Base-by-base conservation (phyloP, 1,284 basidiomycete genomes). In the Apiotrichum domesticum region DNA sequence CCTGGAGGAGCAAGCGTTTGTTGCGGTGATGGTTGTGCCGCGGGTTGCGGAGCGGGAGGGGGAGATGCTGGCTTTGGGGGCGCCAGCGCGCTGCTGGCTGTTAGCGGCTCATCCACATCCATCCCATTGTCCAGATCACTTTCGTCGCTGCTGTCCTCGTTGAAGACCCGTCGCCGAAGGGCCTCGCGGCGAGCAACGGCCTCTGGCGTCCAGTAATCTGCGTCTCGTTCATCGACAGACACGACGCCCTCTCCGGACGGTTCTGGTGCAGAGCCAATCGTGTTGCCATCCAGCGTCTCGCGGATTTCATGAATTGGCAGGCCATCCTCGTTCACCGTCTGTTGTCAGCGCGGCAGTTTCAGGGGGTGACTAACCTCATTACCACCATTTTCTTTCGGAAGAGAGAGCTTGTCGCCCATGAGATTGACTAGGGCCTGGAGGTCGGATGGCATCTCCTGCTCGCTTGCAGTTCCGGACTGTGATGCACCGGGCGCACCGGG, bases 221-320 rank as follows among this genome's bases (percentile, higher is more conserved):
- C 67, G 39, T 62, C 55, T 33, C 56, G 35, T 5, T 62, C 57
- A 6, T 32, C 33, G 11, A 61, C n/a, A 1, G 52, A 37, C 33
- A 59, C 53, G 11, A 62, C 32, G 7, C 48, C 55, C 14, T 55
- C 55, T 21, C 51, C 48, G 9, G 41, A 14, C 51, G 54, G 44
- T 32, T 61, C 57, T 1, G 68, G 70, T 6, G 55, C 41, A 0
- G 57, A 48, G 13, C 66, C 68, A 39, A 73, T 62, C 2, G 65
- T 58, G n/a, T 55, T 51, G 6, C 71, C 73, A 41, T 68, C 62
- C 3, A 63, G 54, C 5, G 63, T 64, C 58, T 75, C 73, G 15
- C 68, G 63, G 44, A 75, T 75, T 57, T 75, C 73, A 47, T 70
- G 71, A 46, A 75, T 67, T 1, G 73, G 71, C 40, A 73, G 55